phyloP scores from a whole-genome alignment of 2,329 filamentous ascomycete genomes.

The Alternaria arborescens region DNA sequence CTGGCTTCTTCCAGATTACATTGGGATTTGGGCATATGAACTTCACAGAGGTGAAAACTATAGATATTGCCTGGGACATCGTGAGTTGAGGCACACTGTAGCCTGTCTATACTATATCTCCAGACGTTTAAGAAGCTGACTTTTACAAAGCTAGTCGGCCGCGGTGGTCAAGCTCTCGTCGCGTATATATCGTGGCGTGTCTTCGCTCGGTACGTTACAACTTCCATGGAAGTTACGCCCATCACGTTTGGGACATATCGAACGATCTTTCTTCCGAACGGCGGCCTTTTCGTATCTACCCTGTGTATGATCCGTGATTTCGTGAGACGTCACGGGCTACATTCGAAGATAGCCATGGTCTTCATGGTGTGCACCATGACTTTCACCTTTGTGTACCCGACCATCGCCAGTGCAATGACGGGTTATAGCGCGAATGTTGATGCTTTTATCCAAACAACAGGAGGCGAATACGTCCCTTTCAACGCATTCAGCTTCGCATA shows the following conservation, averaged over 20 bases:
- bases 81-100: slow-evolving; percentile 14
- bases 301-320: slow-evolving; percentile 16
- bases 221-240: slow-evolving; percentile 28
- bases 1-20: slow-evolving; percentile 33
- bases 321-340: slow-evolving; percentile 12
- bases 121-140: background rate
- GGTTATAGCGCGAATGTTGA: slow-evolving; percentile 24
- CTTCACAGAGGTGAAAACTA: slow-evolving; percentile 28
- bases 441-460: slow-evolving; percentile 16
- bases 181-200: slow-evolving; percentile 27
- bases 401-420: slow-evolving; percentile 31
- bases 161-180: slow-evolving; percentile 32
- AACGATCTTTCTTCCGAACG: slow-evolving; percentile 24
- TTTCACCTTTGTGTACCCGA: slow-evolving; percentile 28
- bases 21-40: slow-evolving; percentile 21
- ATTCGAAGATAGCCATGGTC: slow-evolving; percentile 26
- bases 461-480: slow-evolving; percentile 17
- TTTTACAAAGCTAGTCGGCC: slow-evolving; percentile 23
- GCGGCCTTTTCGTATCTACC: slow-evolving; percentile 5
- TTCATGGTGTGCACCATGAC: slow-evolving; percentile 31
- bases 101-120: background rate
- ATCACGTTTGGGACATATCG: slow-evolving; percentile 30
- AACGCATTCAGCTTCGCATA: slow-evolving; percentile 9
- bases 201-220: slow-evolving; percentile 30
- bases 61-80: slow-evolving; percentile 36